Evolutionary conservation across 352 stramenopile species (phyloP).

Genomic region (Phytopythium boreale): DNA sequence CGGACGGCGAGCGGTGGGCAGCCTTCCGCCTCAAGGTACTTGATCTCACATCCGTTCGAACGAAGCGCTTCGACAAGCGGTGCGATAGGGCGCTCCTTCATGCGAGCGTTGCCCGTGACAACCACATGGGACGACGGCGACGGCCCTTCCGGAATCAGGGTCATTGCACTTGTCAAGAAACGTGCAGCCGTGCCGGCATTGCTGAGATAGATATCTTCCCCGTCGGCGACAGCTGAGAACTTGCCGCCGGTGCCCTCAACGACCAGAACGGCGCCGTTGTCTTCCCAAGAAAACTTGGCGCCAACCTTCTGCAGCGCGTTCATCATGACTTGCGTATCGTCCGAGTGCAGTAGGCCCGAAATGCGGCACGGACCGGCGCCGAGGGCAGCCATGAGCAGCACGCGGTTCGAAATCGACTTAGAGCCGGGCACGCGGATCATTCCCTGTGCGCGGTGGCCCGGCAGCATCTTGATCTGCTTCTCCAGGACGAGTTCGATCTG

Average conservation of each 20-base stretch:
- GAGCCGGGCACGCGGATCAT: constrained; percentile 91
- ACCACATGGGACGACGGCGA: constrained; percentile 24
- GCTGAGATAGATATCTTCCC: constrained; percentile 77
- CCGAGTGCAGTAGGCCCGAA: constrained; percentile 93
- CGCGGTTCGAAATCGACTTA: constrained; percentile 98
- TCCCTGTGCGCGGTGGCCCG: constrained; percentile 40
- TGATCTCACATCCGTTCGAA: constrained; percentile 81
- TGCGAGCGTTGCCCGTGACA: constrained; percentile 94
- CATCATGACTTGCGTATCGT: constrained; percentile 98
- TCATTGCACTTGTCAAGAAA: constrained; percentile 92
- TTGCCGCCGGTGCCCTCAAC: constrained; percentile 73
- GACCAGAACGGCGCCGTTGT: constrained; percentile 68
- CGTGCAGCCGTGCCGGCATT: constrained; percentile 93
- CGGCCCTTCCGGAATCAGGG: constrained; percentile 41
- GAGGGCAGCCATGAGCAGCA: constrained; percentile 94
- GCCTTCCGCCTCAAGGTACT: constrained; percentile 56
- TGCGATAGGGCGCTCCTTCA: constrained; percentile 96
- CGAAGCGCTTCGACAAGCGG: constrained; percentile 94
- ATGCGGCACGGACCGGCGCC: constrained; percentile 80
- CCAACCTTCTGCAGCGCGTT: constrained; percentile 92
- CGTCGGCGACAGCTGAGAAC: constrained; percentile 44
- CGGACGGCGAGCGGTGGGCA: constrained; percentile 80
- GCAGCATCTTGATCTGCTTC: constrained; percentile 66
- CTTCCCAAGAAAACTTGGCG: constrained; percentile 78
- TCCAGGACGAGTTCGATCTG: constrained; percentile 80